Percentiles rank a stretch among this genome's conserved stretches.
phyloP scores from a whole-genome alignment of 2,329 filamentous ascomycete genomes.

The Shiraia bambusicola region DNA sequence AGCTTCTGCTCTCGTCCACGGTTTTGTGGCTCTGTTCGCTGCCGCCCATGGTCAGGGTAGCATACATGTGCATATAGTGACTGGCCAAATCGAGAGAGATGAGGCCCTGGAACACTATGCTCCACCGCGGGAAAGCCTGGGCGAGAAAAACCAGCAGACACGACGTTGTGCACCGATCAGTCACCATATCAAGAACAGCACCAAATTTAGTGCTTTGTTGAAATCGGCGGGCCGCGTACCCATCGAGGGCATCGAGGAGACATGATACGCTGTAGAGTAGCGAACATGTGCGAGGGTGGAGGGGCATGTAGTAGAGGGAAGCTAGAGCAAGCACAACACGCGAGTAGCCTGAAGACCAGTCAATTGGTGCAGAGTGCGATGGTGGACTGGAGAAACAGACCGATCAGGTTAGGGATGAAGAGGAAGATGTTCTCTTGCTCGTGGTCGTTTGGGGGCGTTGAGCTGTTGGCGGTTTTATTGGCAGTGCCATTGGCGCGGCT shows the following conservation, averaged over 20 bases:
- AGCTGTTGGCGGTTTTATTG: conserved; percentile 36
- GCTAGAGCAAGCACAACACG: conserved; percentile 68
- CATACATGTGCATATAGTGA: conserved; percentile 99
- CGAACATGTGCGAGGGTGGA: conserved; percentile 94
- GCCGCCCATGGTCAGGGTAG: conserved; percentile 84
- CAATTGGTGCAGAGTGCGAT: conserved; percentile 5
- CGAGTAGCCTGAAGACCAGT: conserved; percentile 47
- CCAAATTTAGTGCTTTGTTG: conserved; percentile 95
- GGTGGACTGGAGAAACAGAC: conserved; percentile 31
- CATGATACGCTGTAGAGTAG: conserved; percentile 91
- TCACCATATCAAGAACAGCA: conserved; percentile 98
- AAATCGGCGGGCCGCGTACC: conserved; percentile 82
- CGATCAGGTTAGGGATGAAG: conserved; percentile 56
- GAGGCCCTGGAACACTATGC: conserved; percentile 89
- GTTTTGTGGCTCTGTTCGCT: conserved; percentile 85
- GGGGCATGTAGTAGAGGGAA: conserved; percentile 98
- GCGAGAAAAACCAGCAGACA: conserved; percentile 93
- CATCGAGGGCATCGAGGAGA: conserved; percentile 91
- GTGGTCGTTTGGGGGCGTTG: conserved; percentile 26
- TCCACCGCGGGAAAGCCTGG: conserved; percentile 91
- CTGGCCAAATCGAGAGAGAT: conserved; percentile 92
- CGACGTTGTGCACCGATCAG: conserved; percentile 93
- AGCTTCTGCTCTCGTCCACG: conserved; percentile 82
- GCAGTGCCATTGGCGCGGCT: conserved; percentile 31
- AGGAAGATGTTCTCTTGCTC: conserved; percentile 57